A percentile compares a stretch with the other conserved stretches of the same genome.
These are phyloP conservation scores for Hymenoscyphus occultus DNA, from an alignment of 2,329 filamentous ascomycete genomes.

Conservation along the genomic window DNA sequence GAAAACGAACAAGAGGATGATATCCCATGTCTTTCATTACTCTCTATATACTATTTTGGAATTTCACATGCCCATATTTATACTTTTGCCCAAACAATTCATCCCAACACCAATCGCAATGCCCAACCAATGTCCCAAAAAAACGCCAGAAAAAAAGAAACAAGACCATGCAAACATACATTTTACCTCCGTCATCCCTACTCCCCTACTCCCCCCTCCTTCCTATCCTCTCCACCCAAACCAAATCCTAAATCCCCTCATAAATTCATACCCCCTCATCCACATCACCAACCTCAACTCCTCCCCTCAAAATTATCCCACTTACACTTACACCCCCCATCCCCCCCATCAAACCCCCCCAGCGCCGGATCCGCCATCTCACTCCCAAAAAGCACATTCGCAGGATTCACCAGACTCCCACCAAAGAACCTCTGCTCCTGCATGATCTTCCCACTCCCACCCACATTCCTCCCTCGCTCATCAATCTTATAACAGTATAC, in stretches of 20 bases:
- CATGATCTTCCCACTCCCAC: conserved; percentile 44
- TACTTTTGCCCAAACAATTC: neutral
- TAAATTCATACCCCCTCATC: neutral
- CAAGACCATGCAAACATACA: neutral
- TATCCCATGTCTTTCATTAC: too few species aligned
- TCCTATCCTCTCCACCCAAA: conserved; percentile 9
- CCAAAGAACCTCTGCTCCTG: conserved; percentile 49
- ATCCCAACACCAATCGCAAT: neutral
- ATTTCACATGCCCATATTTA: neutral
- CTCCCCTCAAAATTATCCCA: conserved; percentile 50
- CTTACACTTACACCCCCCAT: conserved; percentile 59
- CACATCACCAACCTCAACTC: neutral
- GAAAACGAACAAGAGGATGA: too few species aligned
- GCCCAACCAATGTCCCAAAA: neutral
- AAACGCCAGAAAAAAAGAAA: neutral
- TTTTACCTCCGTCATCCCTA: neutral
- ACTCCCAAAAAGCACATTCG: conserved; percentile 37
- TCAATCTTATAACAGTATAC: conserved; percentile 53
- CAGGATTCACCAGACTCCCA: conserved; percentile 53
- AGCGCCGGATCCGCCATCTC: conserved; percentile 43
- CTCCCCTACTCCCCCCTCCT: neutral
- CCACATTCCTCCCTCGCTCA: conserved; percentile 45
- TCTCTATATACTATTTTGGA: neutral
- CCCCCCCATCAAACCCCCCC: conserved; percentile 62
- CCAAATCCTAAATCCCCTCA: neutral